Conservation (phyloP, 2,329 filamentous ascomycete genomes). For the Talaromyces verruculosus region DNA sequence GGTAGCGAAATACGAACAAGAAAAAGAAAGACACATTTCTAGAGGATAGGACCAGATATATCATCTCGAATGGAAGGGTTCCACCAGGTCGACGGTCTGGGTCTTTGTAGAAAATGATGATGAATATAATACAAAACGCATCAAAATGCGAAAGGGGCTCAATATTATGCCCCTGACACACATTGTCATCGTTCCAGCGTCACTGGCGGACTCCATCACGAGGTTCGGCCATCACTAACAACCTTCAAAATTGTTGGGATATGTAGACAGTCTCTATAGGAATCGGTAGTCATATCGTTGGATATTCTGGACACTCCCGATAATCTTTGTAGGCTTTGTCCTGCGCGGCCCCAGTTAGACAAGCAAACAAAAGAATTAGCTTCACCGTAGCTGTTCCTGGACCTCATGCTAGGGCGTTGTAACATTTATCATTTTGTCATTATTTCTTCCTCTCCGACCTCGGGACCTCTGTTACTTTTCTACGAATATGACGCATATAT, state of each 20-base stretch:
- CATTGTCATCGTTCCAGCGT: neutral
- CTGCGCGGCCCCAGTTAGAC: neutral
- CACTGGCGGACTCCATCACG: neutral
- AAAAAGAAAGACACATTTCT: constrained; percentile 31
- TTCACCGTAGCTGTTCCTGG: neutral
- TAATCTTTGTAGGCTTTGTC: neutral
- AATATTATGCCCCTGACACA: neutral
- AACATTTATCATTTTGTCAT: neutral
- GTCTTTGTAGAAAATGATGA: neutral
- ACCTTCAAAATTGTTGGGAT: no score
- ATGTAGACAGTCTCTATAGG: no score
- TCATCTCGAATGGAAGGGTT: neutral
- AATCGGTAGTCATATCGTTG: neutral
- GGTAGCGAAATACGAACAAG: constrained; percentile 50
- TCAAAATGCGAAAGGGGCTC: neutral
- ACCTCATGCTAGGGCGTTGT: no score
- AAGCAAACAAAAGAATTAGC: neutral
- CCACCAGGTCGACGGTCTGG: neutral
- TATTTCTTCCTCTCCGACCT: neutral
- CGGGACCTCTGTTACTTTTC: neutral
- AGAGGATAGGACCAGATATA: neutral
- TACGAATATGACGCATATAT: neutral
- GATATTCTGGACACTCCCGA: neutral
- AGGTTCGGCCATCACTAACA: neutral
- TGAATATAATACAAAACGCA: neutral